A percentile compares a stretch with the other conserved stretches of the same genome.
Evolutionary conservation across 2,329 filamentous ascomycete species (phyloP).

Genomic region (Talaromyces sp.): DNA sequence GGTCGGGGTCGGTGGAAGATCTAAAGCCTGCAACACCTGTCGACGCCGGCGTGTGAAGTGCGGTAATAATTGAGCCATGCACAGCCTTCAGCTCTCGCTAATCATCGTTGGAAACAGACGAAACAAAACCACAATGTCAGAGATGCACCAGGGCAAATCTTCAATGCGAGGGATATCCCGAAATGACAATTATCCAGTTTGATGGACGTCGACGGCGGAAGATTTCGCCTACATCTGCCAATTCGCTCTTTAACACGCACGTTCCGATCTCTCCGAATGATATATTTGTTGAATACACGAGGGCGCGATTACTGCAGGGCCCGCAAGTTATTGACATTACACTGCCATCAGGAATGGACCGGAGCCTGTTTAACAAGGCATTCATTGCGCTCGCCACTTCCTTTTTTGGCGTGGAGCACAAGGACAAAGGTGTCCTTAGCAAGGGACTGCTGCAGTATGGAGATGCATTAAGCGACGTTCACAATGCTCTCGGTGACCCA

Average conservation of each 20-base stretch:
- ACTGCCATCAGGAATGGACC: background rate
- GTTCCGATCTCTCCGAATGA: background rate
- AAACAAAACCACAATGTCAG: slow-evolving; percentile 2
- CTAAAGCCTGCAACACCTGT: slow-evolving; percentile 6
- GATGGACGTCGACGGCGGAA: background rate
- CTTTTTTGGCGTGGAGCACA: slow-evolving; percentile 9
- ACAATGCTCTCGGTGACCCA: slow-evolving; percentile 1
- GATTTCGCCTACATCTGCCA: background rate
- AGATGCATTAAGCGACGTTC: background rate
- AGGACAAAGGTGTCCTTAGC: background rate
- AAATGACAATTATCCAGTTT: slow-evolving; percentile 7
- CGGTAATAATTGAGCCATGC: background rate
- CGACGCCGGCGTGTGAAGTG: slow-evolving; percentile 9
- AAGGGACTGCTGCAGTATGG: slow-evolving; percentile 2
- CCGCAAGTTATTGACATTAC: background rate
- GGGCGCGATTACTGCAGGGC: background rate
- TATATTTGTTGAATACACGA: slow-evolving; percentile 6
- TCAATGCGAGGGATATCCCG: slow-evolving; percentile 1
- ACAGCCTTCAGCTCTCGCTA: background rate
- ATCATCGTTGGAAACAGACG: background rate
- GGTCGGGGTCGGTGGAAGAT: slow-evolving; percentile 8
- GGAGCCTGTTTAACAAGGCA: background rate
- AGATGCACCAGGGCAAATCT: slow-evolving; percentile 4
- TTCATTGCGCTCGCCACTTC: slow-evolving; percentile 2
- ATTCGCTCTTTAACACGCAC: background rate